These are phyloP conservation scores for Hygrophorus pudorinus DNA, from an alignment of 768 basidiomycete species.

Conservation along the genomic window DNA sequence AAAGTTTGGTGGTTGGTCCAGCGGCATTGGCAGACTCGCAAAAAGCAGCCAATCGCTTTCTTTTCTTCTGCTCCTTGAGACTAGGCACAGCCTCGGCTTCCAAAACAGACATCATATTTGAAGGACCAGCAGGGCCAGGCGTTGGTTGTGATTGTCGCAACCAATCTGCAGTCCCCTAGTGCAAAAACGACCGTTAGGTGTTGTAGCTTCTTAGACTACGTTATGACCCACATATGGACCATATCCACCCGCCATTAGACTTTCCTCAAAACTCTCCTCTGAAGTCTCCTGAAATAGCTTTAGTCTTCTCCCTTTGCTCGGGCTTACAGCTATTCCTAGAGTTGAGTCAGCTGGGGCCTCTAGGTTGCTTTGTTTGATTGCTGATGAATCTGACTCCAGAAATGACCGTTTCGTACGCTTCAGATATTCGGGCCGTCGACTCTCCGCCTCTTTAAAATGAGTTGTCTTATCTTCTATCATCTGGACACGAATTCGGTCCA, in stretches of 20 bases:
- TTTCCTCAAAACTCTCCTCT: constrained; percentile 79
- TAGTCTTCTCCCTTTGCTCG: constrained; percentile 60
- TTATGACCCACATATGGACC: constrained; percentile 46
- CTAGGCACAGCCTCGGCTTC: constrained; percentile 33
- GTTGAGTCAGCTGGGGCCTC: constrained; percentile 16
- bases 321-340: constrained; percentile 61
- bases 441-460: constrained; percentile 46
- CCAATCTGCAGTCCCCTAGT: constrained; percentile 52
- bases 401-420: constrained; percentile 44
- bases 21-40: constrained; percentile 26
- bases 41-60: constrained; percentile 63
- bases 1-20: constrained; percentile 33
- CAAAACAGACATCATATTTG: constrained; percentile 29
- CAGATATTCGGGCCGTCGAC: constrained; percentile 62
- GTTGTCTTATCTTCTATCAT: constrained; percentile 39
- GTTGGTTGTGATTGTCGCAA: constrained; percentile 45
- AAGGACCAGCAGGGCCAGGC: constrained; percentile 31
- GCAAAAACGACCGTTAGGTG: not conserved
- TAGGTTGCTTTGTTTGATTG: constrained; percentile 24
- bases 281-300: constrained; percentile 76
- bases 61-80: constrained; percentile 60
- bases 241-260: constrained; percentile 75
- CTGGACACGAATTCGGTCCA: constrained; percentile 48
- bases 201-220: not conserved
- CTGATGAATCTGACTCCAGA: constrained; percentile 30